Conservation (phyloP, 2,329 filamentous ascomycete genomes). For the Ophiosphaerella korrae region DNA sequence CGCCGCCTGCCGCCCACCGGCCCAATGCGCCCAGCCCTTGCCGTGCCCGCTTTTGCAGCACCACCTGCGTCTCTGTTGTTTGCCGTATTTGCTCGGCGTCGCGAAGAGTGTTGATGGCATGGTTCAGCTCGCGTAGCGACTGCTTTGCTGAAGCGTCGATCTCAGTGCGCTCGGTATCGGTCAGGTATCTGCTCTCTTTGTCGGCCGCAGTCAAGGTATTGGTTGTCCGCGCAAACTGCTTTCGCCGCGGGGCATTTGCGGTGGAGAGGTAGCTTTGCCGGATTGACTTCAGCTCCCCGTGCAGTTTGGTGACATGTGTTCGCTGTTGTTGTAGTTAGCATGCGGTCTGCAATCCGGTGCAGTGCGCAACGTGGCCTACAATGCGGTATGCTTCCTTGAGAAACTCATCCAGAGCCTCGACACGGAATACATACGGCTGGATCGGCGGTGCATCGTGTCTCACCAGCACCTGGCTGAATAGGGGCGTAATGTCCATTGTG, state of each 20-base stretch:
- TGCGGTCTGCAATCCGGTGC: no score
- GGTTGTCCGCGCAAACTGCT: conserved; percentile 51
- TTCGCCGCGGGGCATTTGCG: conserved; percentile 63
- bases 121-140: conserved; percentile 82
- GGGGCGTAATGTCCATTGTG: conserved; percentile 65
- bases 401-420: conserved; percentile 73
- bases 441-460: conserved; percentile 61
- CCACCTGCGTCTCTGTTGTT: conserved; percentile 72
- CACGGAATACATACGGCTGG: conserved; percentile 49
- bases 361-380: conserved; percentile 58
- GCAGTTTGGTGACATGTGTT: conserved; percentile 79
- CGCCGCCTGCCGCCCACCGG: conserved; percentile 67
- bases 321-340: conserved; percentile 63
- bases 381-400: conserved; percentile 93
- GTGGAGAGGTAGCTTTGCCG: conserved; percentile 91
- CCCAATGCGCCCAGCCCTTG: conserved; percentile 69
- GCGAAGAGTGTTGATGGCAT: conserved; percentile 77
- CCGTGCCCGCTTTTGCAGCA: conserved; percentile 70
- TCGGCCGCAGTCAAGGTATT: conserved; percentile 44
- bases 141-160: conserved; percentile 87
- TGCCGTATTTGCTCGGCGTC: conserved; percentile 83
- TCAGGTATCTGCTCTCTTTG: conserved; percentile 64
- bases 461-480: conserved; percentile 71
- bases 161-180: conserved; percentile 80
- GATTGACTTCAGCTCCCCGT: conserved; percentile 78